A percentile compares a stretch with the other conserved stretches of the same genome.
phyloP scores from a whole-genome alignment of 2,329 filamentous ascomycete genomes.

The Apiospora sp. region DNA sequence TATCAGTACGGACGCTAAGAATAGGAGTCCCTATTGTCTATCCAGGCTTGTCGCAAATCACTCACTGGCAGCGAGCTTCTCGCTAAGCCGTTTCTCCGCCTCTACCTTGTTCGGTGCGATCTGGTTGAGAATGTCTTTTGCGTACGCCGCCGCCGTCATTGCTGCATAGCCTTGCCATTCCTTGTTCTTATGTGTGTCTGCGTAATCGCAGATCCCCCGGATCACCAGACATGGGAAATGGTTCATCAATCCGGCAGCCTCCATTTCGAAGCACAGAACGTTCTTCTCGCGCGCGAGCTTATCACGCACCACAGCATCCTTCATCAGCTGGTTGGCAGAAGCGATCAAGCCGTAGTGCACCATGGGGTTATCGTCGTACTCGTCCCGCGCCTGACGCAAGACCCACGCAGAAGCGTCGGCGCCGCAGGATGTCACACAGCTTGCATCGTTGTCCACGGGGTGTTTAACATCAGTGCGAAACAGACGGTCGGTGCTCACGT shows the following conservation, averaged over 20 bases:
- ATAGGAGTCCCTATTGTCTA: no score
- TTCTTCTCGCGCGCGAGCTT: slow-evolving; percentile 21
- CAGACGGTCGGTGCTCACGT: not conserved
- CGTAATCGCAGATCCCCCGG: slow-evolving; percentile 19
- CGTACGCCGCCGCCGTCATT: not conserved
- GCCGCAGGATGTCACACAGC: not conserved
- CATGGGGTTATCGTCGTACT: not conserved
- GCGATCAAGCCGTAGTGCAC: slow-evolving; percentile 32
- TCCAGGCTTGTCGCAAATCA: no score
- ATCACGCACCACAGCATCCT: slow-evolving; percentile 29
- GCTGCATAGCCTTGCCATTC: slow-evolving; percentile 2
- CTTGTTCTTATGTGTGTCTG: slow-evolving; percentile 15
- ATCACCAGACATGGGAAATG: slow-evolving; percentile 22
- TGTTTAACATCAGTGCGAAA: not conserved
- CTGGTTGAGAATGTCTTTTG: not conserved
- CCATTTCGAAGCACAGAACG: not conserved
- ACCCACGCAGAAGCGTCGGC: not conserved
- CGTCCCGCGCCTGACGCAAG: not conserved
- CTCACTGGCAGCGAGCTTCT: not conserved
- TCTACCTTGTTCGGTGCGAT: not conserved
- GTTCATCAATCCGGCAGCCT: not conserved
- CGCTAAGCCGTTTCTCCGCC: not conserved
- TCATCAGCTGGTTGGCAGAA: slow-evolving; percentile 33
- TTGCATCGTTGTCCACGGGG: not conserved
- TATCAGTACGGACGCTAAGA: no score